Evolutionary conservation across 257 asterid genomes (phyloP).

Genomic region (Striga asiatica): DNA sequence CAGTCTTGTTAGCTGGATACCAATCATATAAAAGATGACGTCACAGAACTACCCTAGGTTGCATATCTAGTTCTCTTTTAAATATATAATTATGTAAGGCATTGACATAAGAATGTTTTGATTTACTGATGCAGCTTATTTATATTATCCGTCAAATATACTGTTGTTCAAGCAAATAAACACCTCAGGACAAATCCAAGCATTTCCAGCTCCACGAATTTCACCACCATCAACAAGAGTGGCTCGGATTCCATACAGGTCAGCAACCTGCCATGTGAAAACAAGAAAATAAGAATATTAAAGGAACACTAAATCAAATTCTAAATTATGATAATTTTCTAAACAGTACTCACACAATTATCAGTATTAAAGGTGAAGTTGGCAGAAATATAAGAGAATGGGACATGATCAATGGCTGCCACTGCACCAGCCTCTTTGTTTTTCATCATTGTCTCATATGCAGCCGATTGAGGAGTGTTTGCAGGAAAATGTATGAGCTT

Average conservation of each 20-base stretch:
- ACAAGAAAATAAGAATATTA: conserved; percentile 14
- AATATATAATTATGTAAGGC: background rate
- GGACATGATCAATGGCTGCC: conserved; percentile 91
- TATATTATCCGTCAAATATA: conserved; percentile 2
- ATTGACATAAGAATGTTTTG: background rate
- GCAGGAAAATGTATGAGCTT: conserved; percentile 56
- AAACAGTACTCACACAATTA: conserved; percentile 68
- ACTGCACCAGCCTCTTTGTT: conserved; percentile 97
- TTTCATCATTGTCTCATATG: conserved; percentile 78
- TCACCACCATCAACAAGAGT: conserved; percentile 99
- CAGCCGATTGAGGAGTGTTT: conserved; percentile 60
- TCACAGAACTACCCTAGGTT: background rate
- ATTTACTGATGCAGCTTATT: background rate
- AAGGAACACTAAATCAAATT: conserved; percentile 1
- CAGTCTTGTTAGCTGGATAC: too few relatives aligned
- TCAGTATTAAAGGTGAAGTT: conserved; percentile 94
- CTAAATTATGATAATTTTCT: conserved; percentile 9
- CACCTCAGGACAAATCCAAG: conserved; percentile 99
- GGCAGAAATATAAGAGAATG: conserved; percentile 88
- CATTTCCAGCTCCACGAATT: conserved; percentile 99
- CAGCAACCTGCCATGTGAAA: conserved; percentile 66
- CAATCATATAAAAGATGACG: background rate
- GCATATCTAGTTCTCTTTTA: background rate
- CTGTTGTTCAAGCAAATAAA: conserved; percentile 24
- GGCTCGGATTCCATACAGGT: conserved; percentile 95